Conservation (phyloP, 2,329 filamentous ascomycete genomes). For the Diaporthe aspalathi region DNA sequence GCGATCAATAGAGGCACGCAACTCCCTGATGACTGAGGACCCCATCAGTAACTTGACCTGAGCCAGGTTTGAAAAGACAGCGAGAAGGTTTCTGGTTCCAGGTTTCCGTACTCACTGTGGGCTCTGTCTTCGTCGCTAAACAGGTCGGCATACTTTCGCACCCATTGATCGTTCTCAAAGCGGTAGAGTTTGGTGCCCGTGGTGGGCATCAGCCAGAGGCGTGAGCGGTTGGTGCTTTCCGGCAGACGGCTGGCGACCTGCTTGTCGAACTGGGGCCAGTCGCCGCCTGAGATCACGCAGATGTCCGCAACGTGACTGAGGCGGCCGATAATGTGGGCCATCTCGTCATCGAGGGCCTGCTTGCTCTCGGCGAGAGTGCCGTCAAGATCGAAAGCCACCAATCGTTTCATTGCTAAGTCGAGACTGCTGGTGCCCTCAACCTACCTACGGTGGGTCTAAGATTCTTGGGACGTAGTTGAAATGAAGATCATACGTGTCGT, state of each 20-base stretch:
- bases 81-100: neutral
- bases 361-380: constrained; percentile 40
- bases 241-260: constrained; percentile 53
- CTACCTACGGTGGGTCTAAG: no score
- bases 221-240: constrained; percentile 49
- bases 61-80: neutral
- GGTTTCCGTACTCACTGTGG: constrained; percentile 42
- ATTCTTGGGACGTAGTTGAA: no score
- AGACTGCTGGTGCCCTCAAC: neutral
- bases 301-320: constrained; percentile 54
- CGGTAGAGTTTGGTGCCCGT: constrained; percentile 55
- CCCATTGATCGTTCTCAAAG: constrained; percentile 46
- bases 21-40: constrained; percentile 45
- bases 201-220: constrained; percentile 56
- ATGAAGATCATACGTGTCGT: no score
- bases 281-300: constrained; percentile 54
- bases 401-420: constrained; percentile 29
- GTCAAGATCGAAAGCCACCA: constrained; percentile 40
- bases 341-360: constrained; percentile 37
- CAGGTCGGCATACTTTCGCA: constrained; percentile 52
- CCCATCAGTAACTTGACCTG: neutral
- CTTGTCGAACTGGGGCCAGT: constrained; percentile 56
- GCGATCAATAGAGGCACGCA: constrained; percentile 50
- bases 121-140: constrained; percentile 48
- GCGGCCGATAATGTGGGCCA: constrained; percentile 35